Evolutionary conservation across 306 rosid species (phyloP).

Genomic region (Vicia sativa): DNA sequence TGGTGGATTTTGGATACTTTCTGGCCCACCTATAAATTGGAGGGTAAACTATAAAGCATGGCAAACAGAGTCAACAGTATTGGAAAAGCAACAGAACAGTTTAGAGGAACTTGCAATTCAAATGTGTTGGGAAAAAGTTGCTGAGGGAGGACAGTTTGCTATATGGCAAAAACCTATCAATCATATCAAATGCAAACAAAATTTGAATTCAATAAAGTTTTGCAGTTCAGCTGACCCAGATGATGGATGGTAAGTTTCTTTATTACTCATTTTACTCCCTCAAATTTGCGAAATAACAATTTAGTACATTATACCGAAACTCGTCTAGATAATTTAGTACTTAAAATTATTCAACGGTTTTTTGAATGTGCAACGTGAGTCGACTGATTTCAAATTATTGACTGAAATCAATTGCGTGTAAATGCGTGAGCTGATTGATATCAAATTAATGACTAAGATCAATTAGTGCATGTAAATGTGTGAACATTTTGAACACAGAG

Average conservation of each 20-base stretch:
- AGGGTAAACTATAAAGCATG: constrained; percentile 50
- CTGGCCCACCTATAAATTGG: constrained; percentile 75
- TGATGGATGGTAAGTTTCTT: constrained; percentile 54
- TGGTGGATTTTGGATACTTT: constrained; percentile 68
- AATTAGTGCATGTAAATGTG: too few relatives aligned
- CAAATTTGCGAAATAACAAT: too few relatives aligned
- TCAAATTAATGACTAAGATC: too few relatives aligned
- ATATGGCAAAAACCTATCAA: constrained; percentile 54
- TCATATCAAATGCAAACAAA: constrained; percentile 44
- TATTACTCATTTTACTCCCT: neutral
- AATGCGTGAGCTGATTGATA: too few relatives aligned
- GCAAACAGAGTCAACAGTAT: constrained; percentile 43
- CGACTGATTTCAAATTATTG: too few relatives aligned
- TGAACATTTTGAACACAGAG: too few relatives aligned
- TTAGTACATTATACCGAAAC: too few relatives aligned
- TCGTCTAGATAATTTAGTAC: too few relatives aligned
- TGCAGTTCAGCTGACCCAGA: constrained; percentile 52
- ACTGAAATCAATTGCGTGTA: too few relatives aligned
- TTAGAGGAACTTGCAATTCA: constrained; percentile 56
- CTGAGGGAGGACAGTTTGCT: constrained; percentile 48
- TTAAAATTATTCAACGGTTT: too few relatives aligned
- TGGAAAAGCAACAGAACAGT: constrained; percentile 47
- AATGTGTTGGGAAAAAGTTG: constrained; percentile 62
- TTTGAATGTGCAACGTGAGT: too few relatives aligned
- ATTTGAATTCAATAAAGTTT: constrained; percentile 42